Evolutionary conservation across 2,329 filamentous ascomycete genomes (phyloP).

Genomic region (Madurella fahalii): DNA sequence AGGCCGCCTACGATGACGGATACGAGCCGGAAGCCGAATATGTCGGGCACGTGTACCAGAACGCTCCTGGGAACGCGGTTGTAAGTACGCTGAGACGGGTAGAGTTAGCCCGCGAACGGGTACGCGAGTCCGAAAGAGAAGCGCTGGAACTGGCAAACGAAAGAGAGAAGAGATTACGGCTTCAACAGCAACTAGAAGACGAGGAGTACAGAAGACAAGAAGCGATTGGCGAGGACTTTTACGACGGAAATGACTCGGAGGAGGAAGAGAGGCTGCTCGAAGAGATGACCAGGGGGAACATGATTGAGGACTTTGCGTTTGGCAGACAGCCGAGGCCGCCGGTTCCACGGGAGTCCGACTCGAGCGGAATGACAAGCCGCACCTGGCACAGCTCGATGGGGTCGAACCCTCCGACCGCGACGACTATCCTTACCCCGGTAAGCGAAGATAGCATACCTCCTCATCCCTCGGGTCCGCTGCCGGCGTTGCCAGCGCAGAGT

Average conservation of each 20-base stretch:
- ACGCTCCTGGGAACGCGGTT: constrained; percentile 42
- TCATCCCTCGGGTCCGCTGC: constrained; percentile 29
- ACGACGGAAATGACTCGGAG: constrained; percentile 60
- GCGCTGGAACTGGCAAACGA: constrained; percentile 59
- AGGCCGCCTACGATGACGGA: constrained; percentile 91
- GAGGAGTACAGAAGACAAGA: constrained; percentile 38
- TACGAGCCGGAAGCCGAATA: constrained; percentile 58
- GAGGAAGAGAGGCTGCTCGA: constrained; percentile 78
- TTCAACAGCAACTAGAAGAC: constrained; percentile 38
- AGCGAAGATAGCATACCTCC: constrained; percentile 50
- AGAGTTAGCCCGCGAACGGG: constrained; percentile 70
- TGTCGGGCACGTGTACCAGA: constrained; percentile 31
- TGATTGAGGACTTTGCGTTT: constrained; percentile 78
- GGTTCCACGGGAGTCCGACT: constrained; percentile 74
- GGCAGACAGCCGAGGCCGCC: constrained; percentile 61
- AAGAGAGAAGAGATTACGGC: constrained; percentile 50
- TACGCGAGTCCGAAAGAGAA: constrained; percentile 70
- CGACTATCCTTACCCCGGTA: constrained; percentile 67
- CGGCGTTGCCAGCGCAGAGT: constrained; percentile 48
- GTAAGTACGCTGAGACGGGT: constrained; percentile 61
- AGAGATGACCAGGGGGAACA: constrained; percentile 80
- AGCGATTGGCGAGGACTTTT: constrained; percentile 49
- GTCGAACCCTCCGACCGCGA: constrained; percentile 66
- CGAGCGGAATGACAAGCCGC: constrained; percentile 70
- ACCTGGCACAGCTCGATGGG: constrained; percentile 78